Base-by-base conservation (phyloP, 768 basidiomycete genomes). In the Pleurotus tuoliensis region DNA sequence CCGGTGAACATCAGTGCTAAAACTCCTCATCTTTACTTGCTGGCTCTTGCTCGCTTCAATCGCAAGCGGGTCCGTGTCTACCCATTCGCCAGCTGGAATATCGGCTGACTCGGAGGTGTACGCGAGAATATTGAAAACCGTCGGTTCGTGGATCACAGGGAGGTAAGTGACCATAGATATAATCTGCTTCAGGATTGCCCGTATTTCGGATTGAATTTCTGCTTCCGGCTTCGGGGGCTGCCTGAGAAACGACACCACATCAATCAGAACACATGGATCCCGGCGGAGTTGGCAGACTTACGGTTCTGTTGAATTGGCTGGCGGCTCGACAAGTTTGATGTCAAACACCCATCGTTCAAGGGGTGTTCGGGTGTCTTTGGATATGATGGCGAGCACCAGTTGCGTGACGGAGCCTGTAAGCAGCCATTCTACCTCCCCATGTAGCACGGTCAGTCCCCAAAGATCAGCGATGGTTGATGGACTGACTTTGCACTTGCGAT, bases 281-380 rank as follows among this genome's bases (percentile, higher is more conserved):
- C 30, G 30, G 30, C 30, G 30, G 30, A 34, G 30, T 34, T 34
- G 59, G 43, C 52, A 44, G 39, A 73, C 84, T 61, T 66, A 88
- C 86, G 76, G 69, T 64, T 79, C 76, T 44, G 71, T 64, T 30
- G 75, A 68, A 48, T 82, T 80, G 1, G 78, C 64, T 8, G 84
- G 74, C 20, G 81, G 83, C 54, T 89, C 85, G 43, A 92, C 83
- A 53, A 94, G 79, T 66, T 92, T 87, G 69, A 99, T 81, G 71
- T 98, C 95, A 69, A 99, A 98, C 47, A 98, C 94, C 97, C 97
- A 99, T 60, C 97, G 82, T 71, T 99, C 97, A 46, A 98, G 82
- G 7, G 95, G 89, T 52, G 88, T 84, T 37, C 92, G 81, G 7
- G 92, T 89, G 66, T 98, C 96, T 67, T 96, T 94, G 9, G 93